Base-by-base conservation (phyloP, 129 eudicot species). In the Chrysanthemum seticuspe region DNA sequence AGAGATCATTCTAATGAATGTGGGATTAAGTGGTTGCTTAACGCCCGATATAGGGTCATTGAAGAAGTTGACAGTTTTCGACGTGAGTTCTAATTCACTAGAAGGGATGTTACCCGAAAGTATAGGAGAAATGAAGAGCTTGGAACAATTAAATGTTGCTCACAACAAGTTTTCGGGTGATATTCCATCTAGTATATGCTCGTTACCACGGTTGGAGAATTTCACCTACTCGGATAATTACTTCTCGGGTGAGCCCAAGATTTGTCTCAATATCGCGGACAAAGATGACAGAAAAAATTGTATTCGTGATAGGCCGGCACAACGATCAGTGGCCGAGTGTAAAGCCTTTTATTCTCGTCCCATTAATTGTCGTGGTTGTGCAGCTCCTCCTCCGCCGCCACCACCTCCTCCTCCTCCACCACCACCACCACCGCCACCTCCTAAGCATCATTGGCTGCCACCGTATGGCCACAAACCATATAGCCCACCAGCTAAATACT, bases 71-170 rank as follows among this genome's bases (percentile, higher is more conserved):
- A 94, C 89, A 13, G 93, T 94, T 1, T 83, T 94, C n/a, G 98
- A 94, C 25, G 87, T 87, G 45, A 90, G 97, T 59, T 83, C 19
- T 3, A 94, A 90, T 62, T 58, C 62, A 29, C 73, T 94, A 0
- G 82, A 61, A 7, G 98, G 98, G 10, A 56, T 68, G 25, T 65
- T 84, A 72, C 96, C 98, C 16, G 82, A 89, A 18, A 69, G 85
- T 4, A 82, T 90, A 13, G 96, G 88, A 23, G 70, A 67, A 7
- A 82, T 90, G 97, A 81, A 75, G 83, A 86, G 83, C 34, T 84
- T 94, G 44, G 92, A 94, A 76, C 96, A 94, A 67, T 74, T 94
- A 9, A 84, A 94, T 68, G 85, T 94, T 9, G 98, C 85, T 5
- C 81, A 81, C 54, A 94, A 94, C 67, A 77, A 79, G 50, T 76